Base-by-base conservation (phyloP, 1,284 basidiomycete species). In the Pyrrhoderma lamaoense region DNA sequence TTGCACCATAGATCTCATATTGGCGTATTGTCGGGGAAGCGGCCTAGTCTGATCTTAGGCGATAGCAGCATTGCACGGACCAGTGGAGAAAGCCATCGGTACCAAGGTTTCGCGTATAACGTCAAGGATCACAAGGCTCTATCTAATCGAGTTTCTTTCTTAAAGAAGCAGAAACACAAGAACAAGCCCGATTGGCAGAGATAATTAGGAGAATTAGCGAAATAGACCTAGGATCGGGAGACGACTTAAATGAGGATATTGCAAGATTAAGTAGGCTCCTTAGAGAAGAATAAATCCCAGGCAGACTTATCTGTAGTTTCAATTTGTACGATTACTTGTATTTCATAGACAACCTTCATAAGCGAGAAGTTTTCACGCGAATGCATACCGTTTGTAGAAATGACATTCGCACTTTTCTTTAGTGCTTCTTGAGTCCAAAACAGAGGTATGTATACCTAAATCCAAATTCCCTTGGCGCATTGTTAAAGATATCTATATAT, bases 1-100 rank as follows among this genome's bases (percentile, higher is more conserved):
- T n/a, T n/a, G n/a, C n/a, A 31, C 16, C 38, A 13, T 42, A 77
- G 76, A 25, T 62, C 79, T 18, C 45, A 67, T 52, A 71, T 80
- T 7, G 63, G 70, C 49, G 76, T 75, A 4, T 64, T 79, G 0
- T 70, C 71, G 5, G 75, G 78, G 59, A 72, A 72, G 27, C 65
- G 74, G 16, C 74, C 74, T 0, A 70, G 68, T 19, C 70, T 80
- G 9, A 66, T 77, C 14, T 67, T 76, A 4, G 76, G 76, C 1
- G 75, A 77, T 55, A 70, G 68, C 47, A 73, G 79, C 49, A 67
- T 71, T 34, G 70, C 75, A 38, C 45, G 60, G 23, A 64, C n/a
- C 27, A 56, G 57, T 18, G 35, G 53, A n/a, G 60, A 62, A 31
- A 62, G 59, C 18, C 60, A 58, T 8, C 76, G 74, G 74, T 77